Percentiles rank a stretch among this genome's conserved stretches.
Conservation (phyloP, 108 stramenopile species). For the Nitzschia putrida region DNA sequence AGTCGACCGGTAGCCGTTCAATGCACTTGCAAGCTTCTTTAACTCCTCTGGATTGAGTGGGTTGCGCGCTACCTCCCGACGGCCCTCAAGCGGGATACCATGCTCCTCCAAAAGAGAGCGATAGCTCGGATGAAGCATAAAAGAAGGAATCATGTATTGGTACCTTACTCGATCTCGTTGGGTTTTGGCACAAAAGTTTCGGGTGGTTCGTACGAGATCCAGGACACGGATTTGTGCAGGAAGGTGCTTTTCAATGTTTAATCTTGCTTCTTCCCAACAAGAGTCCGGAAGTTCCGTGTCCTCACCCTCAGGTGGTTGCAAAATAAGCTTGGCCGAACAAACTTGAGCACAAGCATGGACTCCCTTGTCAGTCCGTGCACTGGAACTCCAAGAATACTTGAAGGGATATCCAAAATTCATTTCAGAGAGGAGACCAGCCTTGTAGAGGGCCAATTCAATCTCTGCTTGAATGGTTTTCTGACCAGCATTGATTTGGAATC, state of each 20-base stretch:
- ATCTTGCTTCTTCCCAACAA: slow-evolving; percentile 51
- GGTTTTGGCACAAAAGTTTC: slow-evolving; percentile 90
- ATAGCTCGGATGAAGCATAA: slow-evolving; percentile 40
- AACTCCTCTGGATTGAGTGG: slow-evolving; percentile 50
- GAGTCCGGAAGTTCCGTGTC: slow-evolving; percentile 28
- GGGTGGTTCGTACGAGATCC: slow-evolving; percentile 78
- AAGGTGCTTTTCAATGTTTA: slow-evolving; percentile 72
- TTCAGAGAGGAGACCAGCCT: slow-evolving; percentile 61
- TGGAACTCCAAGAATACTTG: slow-evolving; percentile 92
- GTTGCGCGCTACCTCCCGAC: slow-evolving; percentile 26
- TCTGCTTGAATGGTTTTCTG: slow-evolving; percentile 88
- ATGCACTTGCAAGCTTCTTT: slow-evolving; percentile 26
- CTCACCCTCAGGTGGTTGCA: slow-evolving; percentile 35
- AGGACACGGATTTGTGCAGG: slow-evolving; percentile 87
- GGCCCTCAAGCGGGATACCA: slow-evolving; percentile 23
- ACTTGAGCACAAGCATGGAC: slow-evolving; percentile 93
- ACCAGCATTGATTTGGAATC: slow-evolving; percentile 88
- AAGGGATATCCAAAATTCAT: slow-evolving; percentile 87
- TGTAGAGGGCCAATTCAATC: slow-evolving; percentile 84
- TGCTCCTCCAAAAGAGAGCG: slow-evolving; percentile 25
- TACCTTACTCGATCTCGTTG: slow-evolving; percentile 90
- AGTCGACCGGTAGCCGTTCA: slow-evolving; percentile 59
- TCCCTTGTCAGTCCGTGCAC: slow-evolving; percentile 96
- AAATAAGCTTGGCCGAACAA: slow-evolving; percentile 75
- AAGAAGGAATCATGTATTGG: slow-evolving; percentile 97